Conservation (phyloP, 2,329 filamentous ascomycete genomes). For the Pezicula radicicola region DNA sequence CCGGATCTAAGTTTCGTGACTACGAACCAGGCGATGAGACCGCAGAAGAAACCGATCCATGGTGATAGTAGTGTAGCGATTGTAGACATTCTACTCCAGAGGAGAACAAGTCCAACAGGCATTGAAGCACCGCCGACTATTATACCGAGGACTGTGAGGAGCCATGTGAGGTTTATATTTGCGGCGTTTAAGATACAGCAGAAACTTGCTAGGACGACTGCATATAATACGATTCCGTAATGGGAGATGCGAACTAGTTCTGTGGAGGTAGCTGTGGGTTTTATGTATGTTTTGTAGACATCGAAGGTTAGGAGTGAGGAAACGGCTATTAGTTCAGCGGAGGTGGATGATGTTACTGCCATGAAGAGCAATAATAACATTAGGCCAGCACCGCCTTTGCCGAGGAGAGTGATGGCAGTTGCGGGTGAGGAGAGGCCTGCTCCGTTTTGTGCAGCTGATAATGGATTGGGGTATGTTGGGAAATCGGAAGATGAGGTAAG, state of each 20-base stretch:
- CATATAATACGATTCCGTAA: conserved; percentile 30
- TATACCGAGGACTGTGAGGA: conserved; percentile 36
- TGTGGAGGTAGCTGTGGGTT: conserved; percentile 26
- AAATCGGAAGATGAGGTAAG: conserved; percentile 22
- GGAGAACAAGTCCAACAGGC: conserved; percentile 32
- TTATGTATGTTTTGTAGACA: conserved; percentile 36
- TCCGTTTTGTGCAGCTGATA: conserved; percentile 27
- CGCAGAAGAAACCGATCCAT: conserved; percentile 30
- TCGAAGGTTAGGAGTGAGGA: conserved; percentile 36
- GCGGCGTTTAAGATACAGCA: conserved; percentile 35
- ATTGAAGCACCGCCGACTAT: conserved; percentile 36
- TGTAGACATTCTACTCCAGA: conserved; percentile 37
- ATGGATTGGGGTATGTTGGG: conserved; percentile 29
- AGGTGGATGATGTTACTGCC: conserved; percentile 42
- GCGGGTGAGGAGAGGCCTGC: conserved; percentile 30
- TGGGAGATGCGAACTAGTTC: conserved; percentile 32
- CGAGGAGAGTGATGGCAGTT: conserved; percentile 32
- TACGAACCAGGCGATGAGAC: conserved; percentile 35
- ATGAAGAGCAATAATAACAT: conserved; percentile 42
- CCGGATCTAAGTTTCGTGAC: conserved; percentile 32
- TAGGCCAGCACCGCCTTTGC: conserved; percentile 31
- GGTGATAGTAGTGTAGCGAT: conserved; percentile 32
- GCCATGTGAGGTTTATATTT: conserved; percentile 35
- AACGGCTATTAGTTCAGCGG: conserved; percentile 40
- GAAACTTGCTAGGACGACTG: conserved; percentile 29